Evolutionary conservation across 2,329 filamentous ascomycete species (phyloP).

Genomic region (Cyclaneusma minus): DNA sequence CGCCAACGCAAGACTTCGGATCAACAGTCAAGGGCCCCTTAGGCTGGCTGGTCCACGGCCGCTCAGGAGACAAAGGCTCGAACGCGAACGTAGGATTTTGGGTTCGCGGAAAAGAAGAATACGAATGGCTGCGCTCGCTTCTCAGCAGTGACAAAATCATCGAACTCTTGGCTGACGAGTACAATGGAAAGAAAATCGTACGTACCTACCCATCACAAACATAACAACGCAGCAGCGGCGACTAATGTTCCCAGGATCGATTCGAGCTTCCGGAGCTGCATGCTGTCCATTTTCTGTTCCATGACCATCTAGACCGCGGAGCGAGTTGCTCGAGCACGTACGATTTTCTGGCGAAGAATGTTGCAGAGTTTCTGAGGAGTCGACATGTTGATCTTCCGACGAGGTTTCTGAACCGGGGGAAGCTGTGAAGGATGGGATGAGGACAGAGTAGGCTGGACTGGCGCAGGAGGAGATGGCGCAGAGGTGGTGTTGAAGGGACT

Average conservation of each 20-base stretch:
- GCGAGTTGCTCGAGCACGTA: slow-evolving; percentile 8
- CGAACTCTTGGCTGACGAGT: slow-evolving; percentile 13
- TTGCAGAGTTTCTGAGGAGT: slow-evolving; percentile 9
- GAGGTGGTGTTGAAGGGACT: no score
- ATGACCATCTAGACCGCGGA: slow-evolving; percentile 21
- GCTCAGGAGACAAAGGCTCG: slow-evolving; percentile 21
- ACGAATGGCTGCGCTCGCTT: slow-evolving; percentile 20
- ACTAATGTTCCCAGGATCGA: slow-evolving; percentile 7
- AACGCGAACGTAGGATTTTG: slow-evolving; percentile 25
- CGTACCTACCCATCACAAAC: background rate
- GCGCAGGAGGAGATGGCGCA: no score
- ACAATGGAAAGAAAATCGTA: slow-evolving; percentile 14
- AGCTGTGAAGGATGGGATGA: no score
- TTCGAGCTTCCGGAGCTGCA: slow-evolving; percentile 8
- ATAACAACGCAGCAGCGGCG: background rate
- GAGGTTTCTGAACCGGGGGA: slow-evolving; percentile 9
- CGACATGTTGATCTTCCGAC: slow-evolving; percentile 9
- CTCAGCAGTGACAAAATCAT: slow-evolving; percentile 10
- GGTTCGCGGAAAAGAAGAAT: slow-evolving; percentile 22
- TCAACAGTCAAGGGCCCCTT: slow-evolving; percentile 5
- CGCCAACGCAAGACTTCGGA: slow-evolving; percentile 1
- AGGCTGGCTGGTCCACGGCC: slow-evolving; percentile 7
- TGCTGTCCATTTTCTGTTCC: slow-evolving; percentile 22
- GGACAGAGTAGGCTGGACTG: no score
- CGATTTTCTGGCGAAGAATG: slow-evolving; percentile 11